A percentile compares a stretch with the other conserved stretches of the same genome.
Evolutionary conservation across 257 asterid species (phyloP).

Genomic region (Gynochthodes officinalis): DNA sequence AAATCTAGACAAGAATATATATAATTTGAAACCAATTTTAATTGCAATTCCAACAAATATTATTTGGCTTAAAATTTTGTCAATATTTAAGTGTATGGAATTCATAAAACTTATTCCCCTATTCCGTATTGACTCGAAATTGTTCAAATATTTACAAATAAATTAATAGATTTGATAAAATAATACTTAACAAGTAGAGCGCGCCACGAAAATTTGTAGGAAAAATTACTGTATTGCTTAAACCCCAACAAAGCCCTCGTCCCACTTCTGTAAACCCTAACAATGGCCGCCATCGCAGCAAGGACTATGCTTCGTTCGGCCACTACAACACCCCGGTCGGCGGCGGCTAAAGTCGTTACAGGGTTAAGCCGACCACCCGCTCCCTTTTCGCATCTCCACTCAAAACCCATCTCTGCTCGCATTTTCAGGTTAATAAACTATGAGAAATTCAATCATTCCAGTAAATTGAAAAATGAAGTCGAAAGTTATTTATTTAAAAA

Average conservation of each 20-base stretch:
- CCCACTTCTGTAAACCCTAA: neutral
- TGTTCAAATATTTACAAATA: too few species aligned
- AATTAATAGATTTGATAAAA: too few species aligned
- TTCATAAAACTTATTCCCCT: too few species aligned
- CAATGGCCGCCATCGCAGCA: slow-evolving; percentile 6
- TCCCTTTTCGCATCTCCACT: slow-evolving; percentile 4
- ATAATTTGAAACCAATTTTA: too few species aligned
- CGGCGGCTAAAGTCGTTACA: neutral
- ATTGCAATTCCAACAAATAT: too few species aligned
- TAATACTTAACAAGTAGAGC: too few species aligned
- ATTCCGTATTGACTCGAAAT: too few species aligned
- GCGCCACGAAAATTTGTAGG: neutral
- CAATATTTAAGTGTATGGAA: too few species aligned
- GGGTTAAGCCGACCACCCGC: slow-evolving; percentile 1
- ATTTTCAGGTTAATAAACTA: neutral
- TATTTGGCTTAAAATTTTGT: too few species aligned
- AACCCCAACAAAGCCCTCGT: neutral
- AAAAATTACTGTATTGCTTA: neutral
- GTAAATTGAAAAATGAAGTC: slow-evolving; percentile 7
- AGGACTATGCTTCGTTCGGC: slow-evolving; percentile 4
- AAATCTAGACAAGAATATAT: too few species aligned
- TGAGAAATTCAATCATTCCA: too few species aligned
- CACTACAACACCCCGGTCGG: neutral
- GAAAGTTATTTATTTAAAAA: neutral
- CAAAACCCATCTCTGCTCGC: slow-evolving; percentile 4